Base-by-base conservation (phyloP, 768 basidiomycete species). In the Scleroderma bovista region DNA sequence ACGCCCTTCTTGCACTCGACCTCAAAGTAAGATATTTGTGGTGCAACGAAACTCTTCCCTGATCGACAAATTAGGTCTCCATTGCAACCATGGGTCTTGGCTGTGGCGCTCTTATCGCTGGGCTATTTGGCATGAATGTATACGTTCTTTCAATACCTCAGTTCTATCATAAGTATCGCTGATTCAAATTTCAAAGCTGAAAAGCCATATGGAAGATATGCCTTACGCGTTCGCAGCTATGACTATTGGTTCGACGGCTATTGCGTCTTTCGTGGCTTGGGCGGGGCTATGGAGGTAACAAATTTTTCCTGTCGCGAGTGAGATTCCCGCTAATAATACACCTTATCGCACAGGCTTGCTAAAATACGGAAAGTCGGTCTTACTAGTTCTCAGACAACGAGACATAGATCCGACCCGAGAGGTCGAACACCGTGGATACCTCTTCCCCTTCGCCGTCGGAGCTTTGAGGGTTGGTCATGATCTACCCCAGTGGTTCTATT, bases 41-140 rank as follows among this genome's bases (percentile, higher is more conserved):
- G 32, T n/a, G 5, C 23, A 12, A 50, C 46, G 37, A 46, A 33
- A 24, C 42, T 24, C 16, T 16, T 19, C 20, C 26, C 44, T 56
- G 15, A 55, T 12, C 20, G 48, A 49, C 38, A 39, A 26, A 26
- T 46, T 51, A 88, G 86, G 83, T 96, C 12, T 94, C 93, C n/a
- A 97, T 98, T 51, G 80, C 81, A 32, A 98, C 95, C 0, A 82
- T 97, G 71, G 95, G 95, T 0, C 77, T 98, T 51, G 94, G 94
- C 11, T 78, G 84, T 24, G 93, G 94, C 3, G 92, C 94, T 15
- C 74, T 97, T 32, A 71, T 95, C 7, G 93, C 93, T 42, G 93
- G 94, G 6, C 62, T 96, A 3, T 95, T 97, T 58, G 94, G 94
- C 15, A 97, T 97, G 94, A 97, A 96, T 66, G 93, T 94, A 62